These are phyloP conservation scores for Lactifluus volemus DNA, from an alignment of 768 basidiomycete species.

Conservation along the genomic window DNA sequence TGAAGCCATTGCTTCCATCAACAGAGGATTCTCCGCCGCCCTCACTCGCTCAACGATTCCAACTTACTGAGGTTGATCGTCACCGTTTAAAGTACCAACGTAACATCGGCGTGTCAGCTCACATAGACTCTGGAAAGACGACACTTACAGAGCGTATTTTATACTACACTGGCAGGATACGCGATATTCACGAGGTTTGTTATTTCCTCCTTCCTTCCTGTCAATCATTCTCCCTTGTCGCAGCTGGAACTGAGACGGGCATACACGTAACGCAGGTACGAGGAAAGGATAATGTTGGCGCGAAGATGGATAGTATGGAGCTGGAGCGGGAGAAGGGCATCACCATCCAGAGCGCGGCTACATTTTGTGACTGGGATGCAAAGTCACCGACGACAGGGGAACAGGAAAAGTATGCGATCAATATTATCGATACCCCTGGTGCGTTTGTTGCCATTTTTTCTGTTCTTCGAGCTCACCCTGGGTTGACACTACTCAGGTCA, in stretches of 20 bases:
- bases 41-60: conserved; percentile 14
- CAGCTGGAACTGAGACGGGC: neutral
- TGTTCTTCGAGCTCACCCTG: neutral
- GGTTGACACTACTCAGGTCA: conserved; percentile 51
- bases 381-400: conserved; percentile 48
- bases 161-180: conserved; percentile 92
- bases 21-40: neutral
- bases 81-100: conserved; percentile 65
- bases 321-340: conserved; percentile 98
- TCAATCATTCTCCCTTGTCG: neutral
- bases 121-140: conserved; percentile 97
- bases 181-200: conserved; percentile 91
- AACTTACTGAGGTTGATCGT: conserved; percentile 57
- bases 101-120: conserved; percentile 94
- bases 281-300: conserved; percentile 91
- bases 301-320: conserved; percentile 99
- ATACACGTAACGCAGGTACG: conserved; percentile 50
- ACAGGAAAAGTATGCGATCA: conserved; percentile 83
- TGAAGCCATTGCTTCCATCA: no score
- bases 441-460: conserved; percentile 11
- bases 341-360: conserved; percentile 97
- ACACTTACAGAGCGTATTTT: conserved; percentile 94
- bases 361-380: conserved; percentile 94
- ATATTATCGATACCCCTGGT: conserved; percentile 99
- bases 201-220: conserved; percentile 13